A percentile compares a stretch with the other conserved stretches of the same genome.
phyloP scores from a whole-genome alignment of 2,329 filamentous ascomycete species.

The Pseudogymnoascus sp. region DNA sequence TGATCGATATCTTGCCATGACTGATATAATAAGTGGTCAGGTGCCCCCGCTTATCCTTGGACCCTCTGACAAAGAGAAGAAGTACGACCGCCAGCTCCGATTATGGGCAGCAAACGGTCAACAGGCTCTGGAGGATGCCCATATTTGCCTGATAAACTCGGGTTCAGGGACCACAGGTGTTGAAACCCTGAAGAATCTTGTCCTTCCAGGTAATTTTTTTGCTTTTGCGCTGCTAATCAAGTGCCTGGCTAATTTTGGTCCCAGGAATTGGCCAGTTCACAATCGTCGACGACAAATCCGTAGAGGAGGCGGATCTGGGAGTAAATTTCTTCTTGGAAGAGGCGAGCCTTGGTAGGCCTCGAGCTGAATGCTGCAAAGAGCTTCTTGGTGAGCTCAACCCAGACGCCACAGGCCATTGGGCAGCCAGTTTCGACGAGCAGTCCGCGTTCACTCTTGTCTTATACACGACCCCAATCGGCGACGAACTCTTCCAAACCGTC shows the following conservation, averaged over 20 bases:
- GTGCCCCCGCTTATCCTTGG: constrained; percentile 40
- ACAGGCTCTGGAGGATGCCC: constrained; percentile 78
- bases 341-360: constrained; percentile 62
- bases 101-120: constrained; percentile 93
- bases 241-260: not conserved
- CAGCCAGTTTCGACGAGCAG: constrained; percentile 36
- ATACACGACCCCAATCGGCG: constrained; percentile 49
- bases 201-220: constrained; percentile 60
- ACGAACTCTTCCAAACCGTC: constrained; percentile 41
- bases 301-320: constrained; percentile 77
- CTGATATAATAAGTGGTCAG: constrained; percentile 21
- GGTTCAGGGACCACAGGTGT: constrained; percentile 80
- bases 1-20: constrained; percentile 24
- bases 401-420: constrained; percentile 74
- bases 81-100: constrained; percentile 91
- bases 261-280: constrained; percentile 81
- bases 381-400: constrained; percentile 84
- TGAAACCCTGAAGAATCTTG: constrained; percentile 94
- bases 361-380: constrained; percentile 69
- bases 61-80: constrained; percentile 57
- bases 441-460: constrained; percentile 51
- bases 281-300: constrained; percentile 71
- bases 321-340: constrained; percentile 96
- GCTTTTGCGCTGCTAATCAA: not conserved
- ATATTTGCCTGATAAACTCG: constrained; percentile 84